Evolutionary conservation across 208 protist genomes (phyloP), one percentile per base, ranked within the genome.

Genomic region (Trichomonas vaginalis): DNA sequence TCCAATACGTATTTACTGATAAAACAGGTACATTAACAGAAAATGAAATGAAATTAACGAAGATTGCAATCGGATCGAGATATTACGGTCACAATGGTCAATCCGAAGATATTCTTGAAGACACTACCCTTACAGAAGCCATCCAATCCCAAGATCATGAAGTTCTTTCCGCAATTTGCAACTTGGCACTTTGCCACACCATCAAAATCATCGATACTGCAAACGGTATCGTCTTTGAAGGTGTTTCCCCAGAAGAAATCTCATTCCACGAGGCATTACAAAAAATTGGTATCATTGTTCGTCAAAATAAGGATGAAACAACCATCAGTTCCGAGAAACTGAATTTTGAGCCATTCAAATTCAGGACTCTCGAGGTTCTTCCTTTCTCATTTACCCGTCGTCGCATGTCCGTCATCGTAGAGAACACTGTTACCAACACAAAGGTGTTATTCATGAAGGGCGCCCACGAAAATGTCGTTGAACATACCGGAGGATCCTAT

Each of bases 21-120:
- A 97, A 97, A 96, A 98, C 97, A 27, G 97, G 97, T 8, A 98
- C 97, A 42, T 95, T 98, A 47, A 98, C 97, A 4, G 95, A 96
- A 49, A 98, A 98, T 95, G 95, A 95, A 23, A 98, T 98, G 97
- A 1, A 4, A n/a, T 17, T 90, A 1, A 46, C 35, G 32, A 90
- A 90, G 48, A 21, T 90, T 80, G 45, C 27, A 6, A 6, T 90
- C 40, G 27, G n/a, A 2, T 27, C 3, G 6, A 6, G 37, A 15
- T 90, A 45, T n/a, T 90, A 48, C 42, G 82, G 82, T 1, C 42
- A 90, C 23, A 49, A 21, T 90, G 40, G 15, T 14, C 4, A 48
- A 15, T 0, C 40, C 2, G 82, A 48, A 12, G 42, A 90, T 48
- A 90, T 90, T 2, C 42, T 39, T 48, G 42, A 90, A 48, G 82